Conservation (phyloP, 169 alveolate species). For the Babesia caballi region DNA sequence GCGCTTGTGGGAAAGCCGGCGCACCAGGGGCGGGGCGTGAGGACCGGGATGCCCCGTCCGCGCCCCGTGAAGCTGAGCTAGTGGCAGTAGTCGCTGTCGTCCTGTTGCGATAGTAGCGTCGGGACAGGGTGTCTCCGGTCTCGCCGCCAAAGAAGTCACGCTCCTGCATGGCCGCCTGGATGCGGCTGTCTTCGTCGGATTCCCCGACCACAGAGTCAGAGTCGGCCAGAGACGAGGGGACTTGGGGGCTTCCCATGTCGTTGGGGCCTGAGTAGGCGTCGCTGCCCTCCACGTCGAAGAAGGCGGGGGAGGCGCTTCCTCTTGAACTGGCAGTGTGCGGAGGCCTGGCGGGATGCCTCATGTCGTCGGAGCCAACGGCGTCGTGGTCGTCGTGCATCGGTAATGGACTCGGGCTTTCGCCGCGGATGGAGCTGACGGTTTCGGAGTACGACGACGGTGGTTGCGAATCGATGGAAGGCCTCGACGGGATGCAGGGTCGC, state of each 20-base stretch:
- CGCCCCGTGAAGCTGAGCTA: not conserved
- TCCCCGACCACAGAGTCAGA: not conserved
- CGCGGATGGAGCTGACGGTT: not conserved
- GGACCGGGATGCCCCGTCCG: not conserved
- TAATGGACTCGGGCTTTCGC: too few relatives aligned
- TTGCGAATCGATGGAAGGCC: not conserved
- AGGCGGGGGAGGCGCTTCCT: not conserved
- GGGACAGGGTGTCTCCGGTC: conserved; percentile 10
- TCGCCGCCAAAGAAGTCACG: conserved; percentile 53
- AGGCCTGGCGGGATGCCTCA: too few relatives aligned
- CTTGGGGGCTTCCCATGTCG: not conserved
- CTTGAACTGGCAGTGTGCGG: not conserved
- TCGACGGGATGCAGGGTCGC: not conserved
- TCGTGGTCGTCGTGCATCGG: too few relatives aligned
- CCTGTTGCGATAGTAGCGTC: conserved; percentile 50
- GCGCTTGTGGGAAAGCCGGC: too few relatives aligned
- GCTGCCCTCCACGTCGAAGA: not conserved
- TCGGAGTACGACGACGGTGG: not conserved
- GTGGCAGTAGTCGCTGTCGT: not conserved
- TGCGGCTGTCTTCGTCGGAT: conserved; percentile 51
- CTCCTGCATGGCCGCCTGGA: conserved; percentile 36
- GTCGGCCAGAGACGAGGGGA: not conserved
- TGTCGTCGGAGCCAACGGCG: not conserved
- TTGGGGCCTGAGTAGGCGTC: not conserved
- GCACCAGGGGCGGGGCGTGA: not conserved